Evolutionary conservation across 805 yeast species (phyloP).

Genomic region (Kuraishia ogatae): DNA sequence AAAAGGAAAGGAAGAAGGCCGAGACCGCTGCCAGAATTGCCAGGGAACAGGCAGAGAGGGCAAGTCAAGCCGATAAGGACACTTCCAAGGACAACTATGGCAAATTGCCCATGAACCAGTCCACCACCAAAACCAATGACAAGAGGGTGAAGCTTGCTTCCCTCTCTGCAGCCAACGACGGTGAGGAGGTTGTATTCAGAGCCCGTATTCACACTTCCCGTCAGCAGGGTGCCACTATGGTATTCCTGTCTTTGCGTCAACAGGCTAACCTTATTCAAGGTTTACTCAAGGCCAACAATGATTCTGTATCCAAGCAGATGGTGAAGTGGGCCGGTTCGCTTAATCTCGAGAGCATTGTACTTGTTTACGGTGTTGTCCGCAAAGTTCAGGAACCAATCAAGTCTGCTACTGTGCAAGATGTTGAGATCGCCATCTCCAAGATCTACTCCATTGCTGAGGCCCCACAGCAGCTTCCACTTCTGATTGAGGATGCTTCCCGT

Average conservation of each 20-base stretch:
- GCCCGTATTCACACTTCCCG: constrained; percentile 92
- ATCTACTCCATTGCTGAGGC: constrained; percentile 77
- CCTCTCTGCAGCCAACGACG: constrained; percentile 57
- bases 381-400: constrained; percentile 84
- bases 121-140: constrained; percentile 54
- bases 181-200: constrained; percentile 74
- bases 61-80: constrained; percentile 65
- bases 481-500: constrained; percentile 94
- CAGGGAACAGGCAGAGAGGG: constrained; percentile 76
- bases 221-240: constrained; percentile 93
- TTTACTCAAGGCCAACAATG: constrained; percentile 64
- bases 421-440: constrained; percentile 72
- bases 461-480: constrained; percentile 86
- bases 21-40: constrained; percentile 87
- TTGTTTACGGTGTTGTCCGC: constrained; percentile 77
- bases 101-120: constrained; percentile 78
- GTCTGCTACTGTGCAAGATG: constrained; percentile 86
- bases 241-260: constrained; percentile 87
- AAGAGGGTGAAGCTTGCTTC: constrained; percentile 50
- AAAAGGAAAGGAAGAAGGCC: constrained; percentile 87
- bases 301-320: constrained; percentile 82
- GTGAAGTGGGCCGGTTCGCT: constrained; percentile 91
- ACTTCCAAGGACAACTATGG: constrained; percentile 88
- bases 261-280: constrained; percentile 79
- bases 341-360: constrained; percentile 82